Conservation (phyloP, 2,329 filamentous ascomycete species). For the Fusarium marasasianum region DNA sequence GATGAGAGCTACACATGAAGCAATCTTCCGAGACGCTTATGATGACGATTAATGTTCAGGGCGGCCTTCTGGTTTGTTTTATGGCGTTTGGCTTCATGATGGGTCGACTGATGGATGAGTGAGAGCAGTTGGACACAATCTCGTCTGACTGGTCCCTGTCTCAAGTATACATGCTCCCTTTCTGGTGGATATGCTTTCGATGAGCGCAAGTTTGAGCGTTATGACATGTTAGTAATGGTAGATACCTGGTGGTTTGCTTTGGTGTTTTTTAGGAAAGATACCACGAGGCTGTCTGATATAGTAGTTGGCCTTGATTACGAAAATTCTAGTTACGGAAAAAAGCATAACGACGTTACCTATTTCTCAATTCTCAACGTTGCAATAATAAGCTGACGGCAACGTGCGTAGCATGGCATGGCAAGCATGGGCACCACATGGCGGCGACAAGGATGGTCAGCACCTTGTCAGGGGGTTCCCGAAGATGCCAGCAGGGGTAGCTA, state of each 20-base stretch:
- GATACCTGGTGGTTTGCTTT: constrained; percentile 33
- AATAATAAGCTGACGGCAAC: constrained; percentile 12
- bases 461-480: constrained; percentile 5
- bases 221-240: constrained; percentile 15
- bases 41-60: constrained; percentile 33
- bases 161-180: constrained; percentile 5
- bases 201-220: constrained; percentile 15
- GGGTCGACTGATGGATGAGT: constrained; percentile 1
- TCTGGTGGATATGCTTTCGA: constrained; percentile 18
- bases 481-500: neutral
- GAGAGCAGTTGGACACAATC: constrained; percentile 15
- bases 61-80: constrained; percentile 32
- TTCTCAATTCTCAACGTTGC: neutral
- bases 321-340: neutral
- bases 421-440: constrained; percentile 35
- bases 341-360: neutral
- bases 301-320: neutral
- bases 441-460: constrained; percentile 25
- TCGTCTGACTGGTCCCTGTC: constrained; percentile 23
- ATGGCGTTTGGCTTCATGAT: constrained; percentile 29
- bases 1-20: constrained; percentile 25
- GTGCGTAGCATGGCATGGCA: constrained; percentile 26
- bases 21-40: constrained; percentile 36
- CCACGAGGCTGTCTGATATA: constrained; percentile 19
- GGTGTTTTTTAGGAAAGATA: constrained; percentile 34